Base-by-base conservation (phyloP, 345 rosid species). In the Raphanus raphanistrum region DNA sequence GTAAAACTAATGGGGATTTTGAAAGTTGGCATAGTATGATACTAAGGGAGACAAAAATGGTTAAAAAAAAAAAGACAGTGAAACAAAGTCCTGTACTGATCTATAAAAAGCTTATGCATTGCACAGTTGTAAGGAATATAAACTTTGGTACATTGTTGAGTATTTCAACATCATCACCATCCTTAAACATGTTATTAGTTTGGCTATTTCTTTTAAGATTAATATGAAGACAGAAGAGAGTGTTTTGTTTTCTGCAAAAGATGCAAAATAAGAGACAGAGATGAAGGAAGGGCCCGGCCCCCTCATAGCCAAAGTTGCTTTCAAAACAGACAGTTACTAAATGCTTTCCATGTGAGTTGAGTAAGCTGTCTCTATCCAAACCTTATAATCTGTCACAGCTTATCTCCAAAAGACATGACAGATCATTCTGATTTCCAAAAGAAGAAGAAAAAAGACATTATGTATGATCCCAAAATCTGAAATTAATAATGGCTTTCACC, bases 281-380 rank as follows among this genome's bases (percentile, higher is more conserved):
- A 38, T 65, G 31, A 65, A 65, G 31, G 52, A 65, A 50, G 52
- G 68, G 50, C 50, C 68, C 68, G 52, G 31, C 31, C 31, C 31
- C 31, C 31, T 21, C 52, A 64, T 9, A 5, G 60, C 32, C 69
- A 21, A 48, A 12, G 76, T 62, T 31, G 69, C 69, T 72, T 72
- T 72, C 76, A 72, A 2, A 62, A 72, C 61, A 62, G 76, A 72
- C 68, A 72, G 29, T 17, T 45, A 45, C 76, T 72, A 31, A 45
- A 12, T 62, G 48, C n/a, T 45, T 50, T 72, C 61, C 76, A 72
- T 62, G 76, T 72, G 76, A 62, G 76, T 31, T 72, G 8, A 72
- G 69, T 72, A 72, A 72, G 76, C 61, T 72, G 76, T 45, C 76
- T 17, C 69, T 62, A 29, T 72, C 32, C 21, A 64, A 62, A 63